phyloP scores from a whole-genome alignment of 2,329 filamentous ascomycete species.

The Pestalotiopsis sp. region DNA sequence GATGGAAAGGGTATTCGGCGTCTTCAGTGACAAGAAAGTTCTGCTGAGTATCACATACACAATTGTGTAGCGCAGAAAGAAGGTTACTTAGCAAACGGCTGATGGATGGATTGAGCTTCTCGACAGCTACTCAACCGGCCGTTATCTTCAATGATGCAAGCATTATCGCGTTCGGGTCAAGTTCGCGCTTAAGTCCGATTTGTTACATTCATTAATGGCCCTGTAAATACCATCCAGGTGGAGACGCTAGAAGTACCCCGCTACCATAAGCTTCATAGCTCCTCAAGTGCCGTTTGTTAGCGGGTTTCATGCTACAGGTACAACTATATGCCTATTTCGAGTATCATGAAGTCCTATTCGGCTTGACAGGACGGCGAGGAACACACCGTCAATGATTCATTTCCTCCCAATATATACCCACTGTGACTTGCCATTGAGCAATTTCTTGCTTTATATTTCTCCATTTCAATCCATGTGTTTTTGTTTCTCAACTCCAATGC shows the following conservation, averaged over 20 bases:
- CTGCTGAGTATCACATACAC: not conserved
- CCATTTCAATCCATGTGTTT: too few relatives aligned
- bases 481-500: too few relatives aligned
- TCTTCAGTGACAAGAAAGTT: not conserved
- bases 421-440: too few relatives aligned
- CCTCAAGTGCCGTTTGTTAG: not conserved
- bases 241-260: not conserved
- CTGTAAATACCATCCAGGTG: not conserved
- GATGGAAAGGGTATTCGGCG: not conserved
- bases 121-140: not conserved
- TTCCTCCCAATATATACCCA: too few relatives aligned
- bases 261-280: not conserved
- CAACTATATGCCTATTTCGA: not conserved
- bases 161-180: not conserved
- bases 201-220: not conserved
- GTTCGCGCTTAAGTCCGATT: conserved; percentile 7
- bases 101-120: not conserved
- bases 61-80: not conserved
- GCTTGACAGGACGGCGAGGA: not conserved
- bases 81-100: not conserved
- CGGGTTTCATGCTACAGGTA: not conserved
- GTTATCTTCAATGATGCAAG: conserved; percentile 7
- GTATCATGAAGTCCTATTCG: not conserved
- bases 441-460: too few relatives aligned
- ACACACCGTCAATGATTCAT: too few relatives aligned